Evolutionary conservation across 352 stramenopile genomes (phyloP), one percentile per base, ranked within the genome.

Genomic region (Phytophthora cryptogea): DNA sequence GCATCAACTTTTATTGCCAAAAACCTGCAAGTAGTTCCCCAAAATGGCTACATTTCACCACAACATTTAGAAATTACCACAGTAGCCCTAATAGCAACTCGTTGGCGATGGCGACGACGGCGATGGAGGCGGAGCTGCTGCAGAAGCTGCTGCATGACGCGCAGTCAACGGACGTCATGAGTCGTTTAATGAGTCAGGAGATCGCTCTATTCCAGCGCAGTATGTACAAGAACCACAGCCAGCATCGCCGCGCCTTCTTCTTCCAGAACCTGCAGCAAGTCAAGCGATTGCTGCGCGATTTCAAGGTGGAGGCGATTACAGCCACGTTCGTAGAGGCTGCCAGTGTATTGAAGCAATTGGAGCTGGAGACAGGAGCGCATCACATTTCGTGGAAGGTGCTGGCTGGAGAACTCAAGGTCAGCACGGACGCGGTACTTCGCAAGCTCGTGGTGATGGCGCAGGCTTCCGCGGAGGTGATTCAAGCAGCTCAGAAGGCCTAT

Each of bases 161-260:
- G n/a, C 56, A 68, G 32, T 71, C 63, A 1, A 58, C 75, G 13
- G 63, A 76, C 28, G 70, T 66, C 16, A 50, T 79, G 8, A 37
- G 62, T 11, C 60, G 53, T 20, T 8, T 83, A n/a, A 52, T 95
- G 16, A 61, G 59, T 30, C 71, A 90, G 36, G 86, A 95, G 41
- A 66, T 80, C 3, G 46, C 56, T 33, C 60, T 95, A 9, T 92
- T 94, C 52, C 83, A 89, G 59, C 82, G 81, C 27, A 77, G 55
- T 13, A 91, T 95, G 78, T 95, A 95, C 76, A 95, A 94, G 61
- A 95, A 95, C 59, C 80, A 90, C 47, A 95, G 81, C 65, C 86
- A 95, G 66, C 86, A 95, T 53, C 84, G 86, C 3, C 84, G 86
- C 17, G 79, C 84, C 7, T 83, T 82, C 33, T 95, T 91, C 66